These are phyloP conservation scores for Haplosporangium sp. DNA, from an alignment of 371 early-diverging fungal species.

Conservation along the genomic window DNA sequence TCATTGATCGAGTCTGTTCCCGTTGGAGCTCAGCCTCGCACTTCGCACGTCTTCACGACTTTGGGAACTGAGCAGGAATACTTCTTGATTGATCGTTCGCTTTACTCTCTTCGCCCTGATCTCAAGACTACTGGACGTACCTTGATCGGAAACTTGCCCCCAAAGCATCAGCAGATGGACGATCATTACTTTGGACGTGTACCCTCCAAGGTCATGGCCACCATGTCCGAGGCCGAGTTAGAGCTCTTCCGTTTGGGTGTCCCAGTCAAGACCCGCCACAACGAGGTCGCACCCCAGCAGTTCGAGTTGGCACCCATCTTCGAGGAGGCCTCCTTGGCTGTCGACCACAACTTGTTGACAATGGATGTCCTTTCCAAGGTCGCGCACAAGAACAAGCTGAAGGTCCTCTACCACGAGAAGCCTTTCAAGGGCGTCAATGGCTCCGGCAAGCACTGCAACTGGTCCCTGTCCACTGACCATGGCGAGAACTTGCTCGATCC, in stretches of 20 bases:
- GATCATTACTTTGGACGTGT: slow-evolving; percentile 99
- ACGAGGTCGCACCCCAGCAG: slow-evolving; percentile 99
- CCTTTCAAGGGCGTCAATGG: slow-evolving; percentile 99
- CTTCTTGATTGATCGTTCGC: slow-evolving; percentile 94
- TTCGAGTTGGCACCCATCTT: slow-evolving; percentile 98
- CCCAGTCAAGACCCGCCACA: slow-evolving; percentile 98
- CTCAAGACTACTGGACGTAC: slow-evolving; percentile 96
- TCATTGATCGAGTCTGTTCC: slow-evolving; percentile 74
- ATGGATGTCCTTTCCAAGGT: slow-evolving; percentile 98
- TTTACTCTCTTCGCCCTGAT: slow-evolving; percentile 94
- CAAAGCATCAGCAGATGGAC: slow-evolving; percentile 98
- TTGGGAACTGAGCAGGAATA: slow-evolving; percentile 98
- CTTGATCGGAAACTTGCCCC: slow-evolving; percentile 91
- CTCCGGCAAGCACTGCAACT: slow-evolving; percentile 99
- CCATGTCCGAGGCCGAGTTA: slow-evolving; percentile 92
- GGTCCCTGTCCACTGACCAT: slow-evolving; percentile 94
- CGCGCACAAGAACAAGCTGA: slow-evolving; percentile 96
- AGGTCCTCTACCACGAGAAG: slow-evolving; percentile 98
- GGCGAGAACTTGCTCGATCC: slow-evolving; percentile 98
- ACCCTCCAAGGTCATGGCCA: slow-evolving; percentile 91
- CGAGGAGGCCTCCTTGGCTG: slow-evolving; percentile 94
- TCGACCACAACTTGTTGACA: slow-evolving; percentile 98
- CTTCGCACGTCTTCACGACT: slow-evolving; percentile 87
- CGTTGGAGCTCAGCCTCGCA: slow-evolving; percentile 69
- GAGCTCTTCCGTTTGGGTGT: slow-evolving; percentile 95